Base-by-base conservation (phyloP, 2,329 filamentous ascomycete species). In the Epichloe gansuensis region DNA sequence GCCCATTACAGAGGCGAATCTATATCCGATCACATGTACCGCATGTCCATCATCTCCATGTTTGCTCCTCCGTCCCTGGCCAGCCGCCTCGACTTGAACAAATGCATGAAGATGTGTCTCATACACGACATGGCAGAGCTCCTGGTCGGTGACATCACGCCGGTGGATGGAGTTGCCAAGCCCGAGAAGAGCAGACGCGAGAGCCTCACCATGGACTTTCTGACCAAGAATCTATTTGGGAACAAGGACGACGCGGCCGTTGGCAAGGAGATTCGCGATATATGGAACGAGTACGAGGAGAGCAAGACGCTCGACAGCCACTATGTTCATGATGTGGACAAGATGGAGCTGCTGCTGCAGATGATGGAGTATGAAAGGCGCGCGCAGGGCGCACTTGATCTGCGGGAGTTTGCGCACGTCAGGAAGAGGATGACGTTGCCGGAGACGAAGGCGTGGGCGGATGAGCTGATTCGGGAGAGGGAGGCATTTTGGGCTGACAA, bases 11-110 rank as follows among this genome's bases (percentile, higher is more conserved):
- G 77, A 53, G 86, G 88, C 66, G 93, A 98, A 69, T 95, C 89
- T 2, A 96, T 98, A 64, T 80, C 88, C 51, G 93, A 98, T 72
- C 93, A 98, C 76, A 98, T 98, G 93, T 98, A 97, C 71, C 89
- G 93, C 71, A 98, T 98, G 93, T 89, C 90, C 48, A 80, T 98
- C 59, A 89, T 98, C 68, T 89, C 88, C 57, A 87, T 98, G 83
- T 80, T 96, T 58, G 89, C 89, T 2, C 91, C 93, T 2, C 76
- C 87, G 0, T 71, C 84, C 1, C 79, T 96, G 11, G 76, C 82
- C 2, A 70, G 80, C 0, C 78, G 78, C 40, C 75, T 97, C 62
- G 85, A 97, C 65, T 76, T 95, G 40, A 70, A 78, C 27, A 84
- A 83, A 60, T 98, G 93, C 74, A 91, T 89, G 61, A 88, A 88